Evolutionary conservation across 768 basidiomycete species (phyloP), one percentile per base, ranked within the genome.

Genomic region (Lactifluus volemus): DNA sequence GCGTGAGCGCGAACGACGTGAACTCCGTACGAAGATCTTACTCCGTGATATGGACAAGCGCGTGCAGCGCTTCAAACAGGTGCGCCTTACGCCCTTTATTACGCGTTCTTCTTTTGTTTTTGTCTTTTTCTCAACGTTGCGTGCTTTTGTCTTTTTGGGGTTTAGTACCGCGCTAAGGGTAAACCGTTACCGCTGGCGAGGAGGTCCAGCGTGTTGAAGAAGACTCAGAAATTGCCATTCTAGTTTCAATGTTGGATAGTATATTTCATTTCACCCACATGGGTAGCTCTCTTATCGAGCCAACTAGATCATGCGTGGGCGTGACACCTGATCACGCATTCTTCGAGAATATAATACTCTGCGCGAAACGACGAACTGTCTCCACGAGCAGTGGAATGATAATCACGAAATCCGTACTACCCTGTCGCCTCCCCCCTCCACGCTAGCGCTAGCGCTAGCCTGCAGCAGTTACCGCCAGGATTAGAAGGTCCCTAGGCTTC

Each of bases 1-100:
- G 74, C 81, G 88, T 39, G 69, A 74, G 65, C 77, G 76, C 65
- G 77, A 75, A 59, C 76, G 77, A 68, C 76, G 75, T 65, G 71
- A 74, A 58, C 73, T 73, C 68, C 80, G 77, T 68, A 81, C 75
- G 64, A 73, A 73, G 58, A 77, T 84, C 53, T 74, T 88, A 59
- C 74, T 91, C 78, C 79, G 82, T 67, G 81, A 84, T 70, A 90
- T 91, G 89, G 71, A 76, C 41, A 78, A 80, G 65, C 81, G 88
- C 63, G 77, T 91, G 64, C 73, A 72, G 61, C 79, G 78, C 55
- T 90, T 83, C 80, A 88, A 85, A 71, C 74, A 74, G 71, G 89
- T 83, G 65, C 63, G 72, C 55, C 21, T 36, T 10, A 36, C 34
- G 10, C 34, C 34, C 11, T 32, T 29, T n/a, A 4, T 17, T 17